phyloP scores from a whole-genome alignment of 257 asterid species.

The Lithospermum erythrorhizon region DNA sequence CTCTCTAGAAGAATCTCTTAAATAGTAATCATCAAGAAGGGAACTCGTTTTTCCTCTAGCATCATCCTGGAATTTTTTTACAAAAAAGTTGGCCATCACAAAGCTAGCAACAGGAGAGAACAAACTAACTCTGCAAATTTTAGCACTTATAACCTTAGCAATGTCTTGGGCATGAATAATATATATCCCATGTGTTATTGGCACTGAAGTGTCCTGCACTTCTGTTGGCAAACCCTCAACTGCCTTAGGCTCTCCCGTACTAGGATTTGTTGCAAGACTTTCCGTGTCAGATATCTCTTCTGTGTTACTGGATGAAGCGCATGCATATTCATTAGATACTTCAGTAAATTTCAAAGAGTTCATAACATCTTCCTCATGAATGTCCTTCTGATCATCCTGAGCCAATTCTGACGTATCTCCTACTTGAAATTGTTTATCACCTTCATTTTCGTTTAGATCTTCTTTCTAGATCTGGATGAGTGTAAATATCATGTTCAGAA shows the following conservation, averaged over 20 bases:
- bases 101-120: slow-evolving; percentile 19
- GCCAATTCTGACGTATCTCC: slow-evolving; percentile 22
- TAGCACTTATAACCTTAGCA: slow-evolving; percentile 38
- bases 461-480: slow-evolving; percentile 17
- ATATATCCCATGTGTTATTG: slow-evolving; percentile 30
- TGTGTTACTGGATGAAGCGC: slow-evolving; percentile 18
- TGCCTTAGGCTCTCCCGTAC: slow-evolving; percentile 29
- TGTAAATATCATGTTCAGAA: too few species aligned
- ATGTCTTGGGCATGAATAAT: slow-evolving; percentile 22
- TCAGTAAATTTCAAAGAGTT: slow-evolving; percentile 24
- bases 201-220: slow-evolving; percentile 23
- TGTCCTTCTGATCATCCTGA: slow-evolving; percentile 22
- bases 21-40: slow-evolving; percentile 62
- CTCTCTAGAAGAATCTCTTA: slow-evolving; percentile 37
- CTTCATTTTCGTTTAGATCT: slow-evolving; percentile 29
- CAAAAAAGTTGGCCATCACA: slow-evolving; percentile 31
- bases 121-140: slow-evolving; percentile 9
- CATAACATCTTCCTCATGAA: slow-evolving; percentile 28
- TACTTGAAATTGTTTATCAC: slow-evolving; percentile 26
- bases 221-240: slow-evolving; percentile 25
- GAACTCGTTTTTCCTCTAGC: slow-evolving; percentile 29
- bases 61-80: slow-evolving; percentile 39
- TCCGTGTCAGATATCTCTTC: slow-evolving; percentile 11
- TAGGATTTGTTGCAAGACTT: slow-evolving; percentile 27
- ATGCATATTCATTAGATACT: slow-evolving; percentile 29